Evolutionary conservation across 176 grass and related monocot genomes (phyloP).

Genomic region (Zea luxurians): DNA sequence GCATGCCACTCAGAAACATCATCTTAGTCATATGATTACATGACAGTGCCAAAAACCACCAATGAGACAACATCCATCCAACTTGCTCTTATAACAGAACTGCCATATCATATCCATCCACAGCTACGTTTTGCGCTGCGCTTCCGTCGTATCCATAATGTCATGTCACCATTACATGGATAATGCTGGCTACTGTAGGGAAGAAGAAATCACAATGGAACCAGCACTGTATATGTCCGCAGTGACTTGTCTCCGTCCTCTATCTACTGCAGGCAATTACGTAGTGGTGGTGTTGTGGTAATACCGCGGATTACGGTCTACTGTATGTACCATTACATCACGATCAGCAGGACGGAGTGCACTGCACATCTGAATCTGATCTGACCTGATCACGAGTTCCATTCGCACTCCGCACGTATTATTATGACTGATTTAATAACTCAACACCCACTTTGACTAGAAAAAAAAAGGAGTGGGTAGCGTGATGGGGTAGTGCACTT

Average conservation of each 20-base stretch:
- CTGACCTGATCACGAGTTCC: constrained; percentile 1
- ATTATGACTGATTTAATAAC: not conserved
- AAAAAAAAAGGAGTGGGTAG: not conserved
- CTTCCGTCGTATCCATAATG: not conserved
- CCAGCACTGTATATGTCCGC: not conserved
- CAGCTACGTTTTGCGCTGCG: not conserved
- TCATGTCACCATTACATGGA: not conserved
- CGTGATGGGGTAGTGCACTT: not conserved
- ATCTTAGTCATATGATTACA: too few relatives aligned
- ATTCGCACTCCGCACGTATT: not conserved
- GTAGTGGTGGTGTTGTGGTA: not conserved
- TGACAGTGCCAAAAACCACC: too few relatives aligned
- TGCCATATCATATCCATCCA: not conserved
- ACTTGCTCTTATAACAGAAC: not conserved
- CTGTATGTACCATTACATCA: not conserved
- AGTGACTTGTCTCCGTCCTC: not conserved
- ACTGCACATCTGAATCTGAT: not conserved
- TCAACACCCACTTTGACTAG: not conserved
- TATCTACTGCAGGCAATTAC: not conserved
- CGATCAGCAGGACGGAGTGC: not conserved
- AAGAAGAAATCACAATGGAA: not conserved
- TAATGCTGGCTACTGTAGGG: not conserved
- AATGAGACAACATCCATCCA: not conserved
- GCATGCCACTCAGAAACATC: too few relatives aligned
- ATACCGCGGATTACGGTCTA: not conserved